phyloP scores from a whole-genome alignment of 139 green algal species.

The Chlorella sp. region DNA sequence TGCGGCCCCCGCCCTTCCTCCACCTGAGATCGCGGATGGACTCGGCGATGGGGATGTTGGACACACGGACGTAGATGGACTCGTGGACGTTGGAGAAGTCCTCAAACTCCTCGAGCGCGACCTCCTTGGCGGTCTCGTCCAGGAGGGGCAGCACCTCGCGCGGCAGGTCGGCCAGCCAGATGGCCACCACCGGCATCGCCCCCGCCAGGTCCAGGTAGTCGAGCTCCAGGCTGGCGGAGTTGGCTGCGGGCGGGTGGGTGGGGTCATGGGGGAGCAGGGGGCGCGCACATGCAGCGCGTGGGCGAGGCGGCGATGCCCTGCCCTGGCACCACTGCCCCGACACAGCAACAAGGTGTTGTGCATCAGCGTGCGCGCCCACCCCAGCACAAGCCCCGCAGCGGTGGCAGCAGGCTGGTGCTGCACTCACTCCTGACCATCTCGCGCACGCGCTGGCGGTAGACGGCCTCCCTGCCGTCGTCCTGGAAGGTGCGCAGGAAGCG shows the following conservation, averaged over 20 bases:
- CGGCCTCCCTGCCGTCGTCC: slow-evolving; percentile 50
- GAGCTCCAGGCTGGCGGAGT: slow-evolving; percentile 85
- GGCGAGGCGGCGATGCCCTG: too few species aligned
- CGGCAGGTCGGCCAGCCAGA: slow-evolving; percentile 86
- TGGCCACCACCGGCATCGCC: slow-evolving; percentile 62
- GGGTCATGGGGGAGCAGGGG: too few species aligned
- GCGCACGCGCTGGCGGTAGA: slow-evolving; percentile 64
- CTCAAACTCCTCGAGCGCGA: slow-evolving; percentile 58
- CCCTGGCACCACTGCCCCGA: too few species aligned
- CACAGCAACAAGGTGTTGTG: too few species aligned
- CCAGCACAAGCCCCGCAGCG: too few species aligned
- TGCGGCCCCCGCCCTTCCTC: not conserved
- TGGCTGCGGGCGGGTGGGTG: slow-evolving; percentile 53
- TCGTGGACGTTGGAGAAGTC: slow-evolving; percentile 47
- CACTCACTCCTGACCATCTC: slow-evolving; percentile 62
- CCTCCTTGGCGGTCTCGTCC: slow-evolving; percentile 56
- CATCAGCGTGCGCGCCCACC: not conserved
- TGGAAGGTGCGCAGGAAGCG: slow-evolving; percentile 68
- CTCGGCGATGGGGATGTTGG: slow-evolving; percentile 85
- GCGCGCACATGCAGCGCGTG: too few species aligned
- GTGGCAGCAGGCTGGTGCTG: too few species aligned
- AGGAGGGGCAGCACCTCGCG: slow-evolving; percentile 82
- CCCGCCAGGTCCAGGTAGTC: slow-evolving; percentile 81
- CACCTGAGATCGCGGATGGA: slow-evolving; percentile 91
- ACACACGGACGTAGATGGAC: slow-evolving; percentile 87